Evolutionary conservation across 768 basidiomycete species (phyloP), one percentile per base, ranked within the genome.

Genomic region (Gymnopilus dilepis): DNA sequence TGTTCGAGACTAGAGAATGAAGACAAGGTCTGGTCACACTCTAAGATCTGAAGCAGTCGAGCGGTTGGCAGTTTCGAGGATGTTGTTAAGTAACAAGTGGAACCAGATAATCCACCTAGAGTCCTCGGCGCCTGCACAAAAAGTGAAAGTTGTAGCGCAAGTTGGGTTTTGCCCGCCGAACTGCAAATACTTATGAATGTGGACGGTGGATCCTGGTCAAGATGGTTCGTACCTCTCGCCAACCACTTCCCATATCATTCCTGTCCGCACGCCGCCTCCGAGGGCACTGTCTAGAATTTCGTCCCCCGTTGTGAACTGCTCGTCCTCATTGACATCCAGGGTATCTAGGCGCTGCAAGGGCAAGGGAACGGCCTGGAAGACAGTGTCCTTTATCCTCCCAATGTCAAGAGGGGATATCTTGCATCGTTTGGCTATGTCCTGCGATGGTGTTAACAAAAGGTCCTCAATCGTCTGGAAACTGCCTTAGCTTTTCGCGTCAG

Each of bases 101-200:
- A 86, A 33, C 90, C 92, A 9, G 70, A 77, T 28, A 90, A 73
- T 21, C 89, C 92, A 8, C 86, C 86, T 4, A 79, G 74, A 43
- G 73, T 69, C 47, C 21, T 68, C 22, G 91, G 86, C 0, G 92
- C 80, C 71, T 98, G 96, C 0, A 92, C 90, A 21, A 84, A 79
- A 30, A 97, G 77, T 3, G 93, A 86, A 19, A 94, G 82, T 65
- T 96, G 95, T 13, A 99, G 80, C 3, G 91, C 92, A 4, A 99
- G 75, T 68, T 99, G 95, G 0, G 95, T 95, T 77, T 99, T 99
- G 38, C 97, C 97, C 26, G 97, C 88, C 22, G 95, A 90, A 71
- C 97, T 99, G 71, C 1, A 13, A 45, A 6, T 15, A 1, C 12
- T 22, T n/a, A 9, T 31, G 5, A 50, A n/a, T n/a, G 28, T 17